Evolutionary conservation across 768 basidiomycete genomes (phyloP), one percentile per base, ranked within the genome.

Genomic region (Podaxis sp.): DNA sequence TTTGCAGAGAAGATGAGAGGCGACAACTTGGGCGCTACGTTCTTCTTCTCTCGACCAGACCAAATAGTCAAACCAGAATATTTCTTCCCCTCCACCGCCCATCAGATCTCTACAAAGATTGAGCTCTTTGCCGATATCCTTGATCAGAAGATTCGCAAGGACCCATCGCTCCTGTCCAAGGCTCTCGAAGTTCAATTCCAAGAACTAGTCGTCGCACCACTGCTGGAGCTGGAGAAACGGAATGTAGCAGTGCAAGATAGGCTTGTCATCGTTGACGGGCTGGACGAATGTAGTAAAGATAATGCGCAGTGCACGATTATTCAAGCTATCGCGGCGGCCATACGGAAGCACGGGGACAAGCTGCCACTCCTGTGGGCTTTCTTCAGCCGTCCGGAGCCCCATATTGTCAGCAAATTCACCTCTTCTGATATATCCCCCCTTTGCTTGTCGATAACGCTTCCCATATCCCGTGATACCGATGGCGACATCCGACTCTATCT

Each of bases 351-450:
- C 15, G 36, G 58, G 9, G 22, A 38, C 6, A 13, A 49, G 4
- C 19, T 49, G 11, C 55, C 55, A 2, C 33, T 59, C 22, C 19
- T 51, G 5, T 59, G 58, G 58, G 58, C 58, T 2, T 51, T 59
- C 36, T 59, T 59, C 49, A 51, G 49, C 33, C 49, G 58, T 6
- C 58, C 46, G 2, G 58, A 59, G 38, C 46, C 46, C 48, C 58
- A 59, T 22, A 24, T 59, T 9, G 48, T 38, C 15, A 7, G 22
- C 4, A 39, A 13, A 24, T 59, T 59, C 19, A 51, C 58, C n/a
- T 38, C 33, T 38, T 3, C 7, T 0, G 12, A n/a, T 13, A 24
- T 51, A n/a, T 33, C 28, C 36, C 33, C n/a, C 19, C 33, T 36
- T 19, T 51, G 33, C 33, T 51, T 44, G 58, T 17, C 9, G n/a